Conservation (phyloP, 306 rosid genomes). For the Vicia sativa region DNA sequence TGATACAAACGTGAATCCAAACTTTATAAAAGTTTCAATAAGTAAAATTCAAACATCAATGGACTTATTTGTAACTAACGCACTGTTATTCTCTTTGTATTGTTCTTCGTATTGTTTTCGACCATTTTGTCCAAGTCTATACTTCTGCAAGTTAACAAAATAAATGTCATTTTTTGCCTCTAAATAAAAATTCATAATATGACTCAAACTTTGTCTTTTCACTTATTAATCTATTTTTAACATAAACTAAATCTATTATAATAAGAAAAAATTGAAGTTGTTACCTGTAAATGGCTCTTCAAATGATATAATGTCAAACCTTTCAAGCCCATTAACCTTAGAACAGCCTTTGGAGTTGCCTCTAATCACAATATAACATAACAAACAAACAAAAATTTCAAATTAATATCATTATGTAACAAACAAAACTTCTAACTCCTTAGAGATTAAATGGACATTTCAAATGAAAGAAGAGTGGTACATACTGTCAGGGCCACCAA, state of each 20-base stretch:
- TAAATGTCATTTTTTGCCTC: conserved; percentile 22
- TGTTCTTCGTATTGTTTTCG: conserved; percentile 58
- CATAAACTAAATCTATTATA: conserved; percentile 4
- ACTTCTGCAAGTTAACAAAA: conserved; percentile 62
- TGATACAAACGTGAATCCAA: too few species aligned
- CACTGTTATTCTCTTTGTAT: conserved; percentile 60
- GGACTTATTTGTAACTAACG: conserved; percentile 6
- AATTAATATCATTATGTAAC: conserved; percentile 9
- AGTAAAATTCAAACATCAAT: background rate
- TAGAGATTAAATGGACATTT: conserved; percentile 1
- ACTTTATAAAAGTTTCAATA: too few species aligned
- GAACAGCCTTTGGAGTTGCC: conserved; percentile 93
- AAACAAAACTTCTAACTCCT: background rate
- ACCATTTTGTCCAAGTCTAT: conserved; percentile 82
- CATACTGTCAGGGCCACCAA: conserved; percentile 97
- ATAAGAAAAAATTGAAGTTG: background rate
- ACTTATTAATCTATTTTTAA: background rate
- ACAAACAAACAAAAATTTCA: conserved; percentile 32
- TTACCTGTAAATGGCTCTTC: conserved; percentile 99
- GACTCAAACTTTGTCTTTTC: background rate
- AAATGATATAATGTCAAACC: conserved; percentile 94
- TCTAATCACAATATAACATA: conserved; percentile 49
- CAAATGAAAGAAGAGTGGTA: background rate
- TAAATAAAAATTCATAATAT: background rate
- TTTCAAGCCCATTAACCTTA: conserved; percentile 90